Conservation (phyloP, 2,329 filamentous ascomycete species). For the Pseudogymnoascus sp. region DNA sequence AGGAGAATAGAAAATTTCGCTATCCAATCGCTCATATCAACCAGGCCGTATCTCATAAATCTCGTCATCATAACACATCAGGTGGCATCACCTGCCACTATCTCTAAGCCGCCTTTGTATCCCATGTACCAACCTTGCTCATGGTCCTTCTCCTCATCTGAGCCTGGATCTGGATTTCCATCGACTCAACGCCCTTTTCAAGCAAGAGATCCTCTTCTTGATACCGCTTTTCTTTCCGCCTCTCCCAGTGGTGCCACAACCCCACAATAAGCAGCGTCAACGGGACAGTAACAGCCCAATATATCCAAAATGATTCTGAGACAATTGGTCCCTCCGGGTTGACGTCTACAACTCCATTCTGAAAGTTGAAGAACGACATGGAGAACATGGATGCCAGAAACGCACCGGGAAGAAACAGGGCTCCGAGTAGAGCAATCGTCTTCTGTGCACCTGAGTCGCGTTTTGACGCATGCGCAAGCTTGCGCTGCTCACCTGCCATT, state of each 20-base stretch:
- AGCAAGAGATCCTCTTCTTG: slow-evolving; percentile 23
- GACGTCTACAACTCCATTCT: slow-evolving; percentile 18
- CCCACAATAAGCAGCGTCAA: slow-evolving; percentile 47
- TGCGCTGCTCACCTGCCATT: slow-evolving; percentile 39
- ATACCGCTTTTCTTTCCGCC: slow-evolving; percentile 18
- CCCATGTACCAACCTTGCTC: slow-evolving; percentile 18
- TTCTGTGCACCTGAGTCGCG: slow-evolving; percentile 50
- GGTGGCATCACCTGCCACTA: not conserved
- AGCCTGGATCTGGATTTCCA: slow-evolving; percentile 24
- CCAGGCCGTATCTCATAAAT: slow-evolving; percentile 1
- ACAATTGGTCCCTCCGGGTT: slow-evolving; percentile 29
- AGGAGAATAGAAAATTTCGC: not conserved
- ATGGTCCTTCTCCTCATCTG: slow-evolving; percentile 24
- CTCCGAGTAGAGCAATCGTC: slow-evolving; percentile 55
- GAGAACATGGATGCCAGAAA: slow-evolving; percentile 56
- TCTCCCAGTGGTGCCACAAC: slow-evolving; percentile 42
- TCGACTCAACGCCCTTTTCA: slow-evolving; percentile 24
- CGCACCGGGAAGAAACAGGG: slow-evolving; percentile 55
- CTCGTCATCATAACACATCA: not conserved
- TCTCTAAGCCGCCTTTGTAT: slow-evolving; percentile 9
- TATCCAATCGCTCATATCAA: not conserved
- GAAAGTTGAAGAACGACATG: slow-evolving; percentile 62
- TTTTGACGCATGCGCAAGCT: slow-evolving; percentile 33
- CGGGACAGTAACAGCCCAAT: slow-evolving; percentile 54
- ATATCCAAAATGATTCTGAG: slow-evolving; percentile 51